Evolutionary conservation across 805 yeast genomes (phyloP).

Genomic region (Candida saitoana): DNA sequence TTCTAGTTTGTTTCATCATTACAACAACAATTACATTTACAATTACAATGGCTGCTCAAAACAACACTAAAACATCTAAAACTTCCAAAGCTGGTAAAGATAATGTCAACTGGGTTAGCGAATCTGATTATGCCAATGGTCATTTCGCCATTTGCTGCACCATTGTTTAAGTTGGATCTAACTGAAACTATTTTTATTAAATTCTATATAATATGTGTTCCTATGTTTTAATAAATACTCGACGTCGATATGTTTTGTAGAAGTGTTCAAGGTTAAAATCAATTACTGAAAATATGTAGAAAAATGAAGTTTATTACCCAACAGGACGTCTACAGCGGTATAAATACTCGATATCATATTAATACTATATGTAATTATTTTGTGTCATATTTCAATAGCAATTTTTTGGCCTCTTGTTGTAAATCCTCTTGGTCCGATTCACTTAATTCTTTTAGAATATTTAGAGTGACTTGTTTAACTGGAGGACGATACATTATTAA

Average conservation of each 20-base stretch:
- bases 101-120: neutral
- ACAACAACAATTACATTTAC: neutral
- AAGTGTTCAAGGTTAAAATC: too few relatives aligned
- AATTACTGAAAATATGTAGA: too few relatives aligned
- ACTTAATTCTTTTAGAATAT: conserved; percentile 43
- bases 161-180: neutral
- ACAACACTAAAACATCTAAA: neutral
- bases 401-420: conserved; percentile 41
- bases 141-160: neutral
- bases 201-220: neutral
- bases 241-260: too few relatives aligned
- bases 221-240: too few relatives aligned
- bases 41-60: conserved; percentile 1
- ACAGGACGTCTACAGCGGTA: too few relatives aligned
- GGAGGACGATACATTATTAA: conserved; percentile 91
- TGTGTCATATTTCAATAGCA: conserved; percentile 43
- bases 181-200: too few relatives aligned
- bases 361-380: too few relatives aligned
- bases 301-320: neutral
- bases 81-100: neutral
- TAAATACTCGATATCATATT: too few relatives aligned
- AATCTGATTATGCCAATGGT: neutral
- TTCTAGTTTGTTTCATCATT: neutral
- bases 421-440: conserved; percentile 48
- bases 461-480: conserved; percentile 51